Evolutionary conservation across 1,284 basidiomycete genomes (phyloP).

Genomic region (Mrakiaceae sp.): DNA sequence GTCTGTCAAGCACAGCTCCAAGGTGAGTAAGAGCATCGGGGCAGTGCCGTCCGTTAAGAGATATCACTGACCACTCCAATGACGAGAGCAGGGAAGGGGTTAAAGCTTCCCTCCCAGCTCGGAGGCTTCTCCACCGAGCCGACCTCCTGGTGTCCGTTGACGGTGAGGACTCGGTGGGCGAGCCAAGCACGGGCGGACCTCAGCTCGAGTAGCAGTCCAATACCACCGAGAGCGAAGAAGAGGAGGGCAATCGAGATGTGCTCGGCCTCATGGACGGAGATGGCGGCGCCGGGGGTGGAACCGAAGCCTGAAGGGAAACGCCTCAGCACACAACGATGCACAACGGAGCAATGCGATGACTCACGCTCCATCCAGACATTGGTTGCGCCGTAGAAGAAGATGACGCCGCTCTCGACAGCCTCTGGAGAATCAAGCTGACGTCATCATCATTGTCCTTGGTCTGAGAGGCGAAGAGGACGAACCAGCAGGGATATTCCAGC

Average conservation of each 20-base stretch:
- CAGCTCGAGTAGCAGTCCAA: conserved; percentile 84
- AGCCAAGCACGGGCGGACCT: conserved; percentile 47
- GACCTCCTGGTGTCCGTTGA: conserved; percentile 17
- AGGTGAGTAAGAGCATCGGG: background rate
- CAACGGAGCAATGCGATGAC: background rate
- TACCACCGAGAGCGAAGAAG: conserved; percentile 88
- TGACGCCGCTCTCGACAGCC: conserved; percentile 73
- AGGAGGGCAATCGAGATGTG: conserved; percentile 78
- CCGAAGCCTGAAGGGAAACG: conserved; percentile 47
- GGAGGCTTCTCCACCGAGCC: conserved; percentile 46
- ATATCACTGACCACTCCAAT: conserved; percentile 53
- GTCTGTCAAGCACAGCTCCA: conserved; percentile 39
- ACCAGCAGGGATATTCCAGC: too few species aligned
- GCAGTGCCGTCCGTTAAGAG: background rate
- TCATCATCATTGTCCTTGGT: too few species aligned
- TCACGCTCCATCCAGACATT: conserved; percentile 89
- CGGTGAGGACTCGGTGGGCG: conserved; percentile 26
- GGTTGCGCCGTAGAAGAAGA: conserved; percentile 78
- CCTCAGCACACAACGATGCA: background rate
- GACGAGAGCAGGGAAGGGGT: conserved; percentile 86
- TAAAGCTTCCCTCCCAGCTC: conserved; percentile 70
- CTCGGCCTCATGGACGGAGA: conserved; percentile 72
- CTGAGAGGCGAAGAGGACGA: too few species aligned
- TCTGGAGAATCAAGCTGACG: conserved; percentile 40
- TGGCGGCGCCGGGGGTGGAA: conserved; percentile 65